A percentile compares a stretch with the other conserved stretches of the same genome.
phyloP scores from a whole-genome alignment of 108 stramenopile genomes.

The Hondaea fermentalgiana region DNA sequence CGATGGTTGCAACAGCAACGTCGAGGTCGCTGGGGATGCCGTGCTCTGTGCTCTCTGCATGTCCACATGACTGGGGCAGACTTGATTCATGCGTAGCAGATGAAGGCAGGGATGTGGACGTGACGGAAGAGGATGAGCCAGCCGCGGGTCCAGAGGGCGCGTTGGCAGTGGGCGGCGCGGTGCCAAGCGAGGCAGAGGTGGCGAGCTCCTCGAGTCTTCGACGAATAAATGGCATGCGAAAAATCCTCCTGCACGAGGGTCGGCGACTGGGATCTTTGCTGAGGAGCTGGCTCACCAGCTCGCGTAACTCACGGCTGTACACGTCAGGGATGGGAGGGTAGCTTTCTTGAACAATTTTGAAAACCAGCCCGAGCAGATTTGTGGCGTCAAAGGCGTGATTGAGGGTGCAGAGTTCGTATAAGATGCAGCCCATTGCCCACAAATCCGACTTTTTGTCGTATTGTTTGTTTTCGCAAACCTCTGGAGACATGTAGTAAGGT shows the following conservation, averaged over 20 bases:
- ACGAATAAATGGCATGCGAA: neutral
- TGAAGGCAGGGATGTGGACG: too few species aligned
- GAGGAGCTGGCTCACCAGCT: neutral
- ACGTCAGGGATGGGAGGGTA: slow-evolving; percentile 12
- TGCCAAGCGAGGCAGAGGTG: neutral
- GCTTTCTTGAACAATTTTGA: slow-evolving; percentile 14
- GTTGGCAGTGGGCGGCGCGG: neutral
- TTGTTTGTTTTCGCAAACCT: slow-evolving; percentile 1
- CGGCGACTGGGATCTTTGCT: neutral
- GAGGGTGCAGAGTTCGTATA: slow-evolving; percentile 24
- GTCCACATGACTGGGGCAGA: too few species aligned
- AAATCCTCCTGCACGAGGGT: neutral
- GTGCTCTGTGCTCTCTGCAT: too few species aligned
- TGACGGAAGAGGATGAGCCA: neutral
- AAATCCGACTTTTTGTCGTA: slow-evolving; percentile 22
- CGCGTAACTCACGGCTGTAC: neutral
- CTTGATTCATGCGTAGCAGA: too few species aligned
- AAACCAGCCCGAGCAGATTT: slow-evolving; percentile 8
- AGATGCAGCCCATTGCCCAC: slow-evolving; percentile 24
- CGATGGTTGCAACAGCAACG: too few species aligned
- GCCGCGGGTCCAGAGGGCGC: neutral
- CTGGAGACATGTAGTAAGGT: slow-evolving; percentile 40
- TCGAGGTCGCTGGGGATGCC: too few species aligned
- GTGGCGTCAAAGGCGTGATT: slow-evolving; percentile 25
- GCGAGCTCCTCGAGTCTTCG: neutral